phyloP scores from a whole-genome alignment of 352 stramenopile species.

The Thraustotheca clavata region DNA sequence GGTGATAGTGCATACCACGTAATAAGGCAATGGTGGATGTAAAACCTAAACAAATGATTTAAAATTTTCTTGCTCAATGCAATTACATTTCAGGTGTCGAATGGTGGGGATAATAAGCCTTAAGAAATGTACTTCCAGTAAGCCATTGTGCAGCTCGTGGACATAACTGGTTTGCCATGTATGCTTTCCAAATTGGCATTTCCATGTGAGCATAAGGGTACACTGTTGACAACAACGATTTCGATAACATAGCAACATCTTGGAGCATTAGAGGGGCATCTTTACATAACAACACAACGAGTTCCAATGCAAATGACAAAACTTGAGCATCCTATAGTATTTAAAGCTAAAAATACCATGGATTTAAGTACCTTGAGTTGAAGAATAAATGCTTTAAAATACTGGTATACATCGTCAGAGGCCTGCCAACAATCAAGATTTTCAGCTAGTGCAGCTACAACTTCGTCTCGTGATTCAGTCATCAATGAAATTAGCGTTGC shows the following conservation, averaged over 20 bases:
- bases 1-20: conserved; percentile 7
- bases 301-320: neutral
- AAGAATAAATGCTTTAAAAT: neutral
- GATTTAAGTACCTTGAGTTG: neutral
- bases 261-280: neutral
- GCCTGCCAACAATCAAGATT: neutral
- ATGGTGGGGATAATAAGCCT: neutral
- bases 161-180: neutral
- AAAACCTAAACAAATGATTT: neutral
- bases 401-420: neutral
- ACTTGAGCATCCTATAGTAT: neutral
- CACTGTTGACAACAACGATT: neutral
- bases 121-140: neutral
- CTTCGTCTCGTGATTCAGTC: neutral
- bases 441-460: neutral
- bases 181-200: neutral
- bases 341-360: neutral
- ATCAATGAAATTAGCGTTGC: neutral
- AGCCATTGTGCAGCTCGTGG: neutral
- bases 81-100: neutral
- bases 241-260: neutral
- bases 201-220: neutral
- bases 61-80: neutral
- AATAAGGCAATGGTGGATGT: conserved; percentile 10
- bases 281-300: neutral